Evolutionary conservation across 108 stramenopile genomes (phyloP).

Genomic region (Cyclotella choctawhatcheeana): DNA sequence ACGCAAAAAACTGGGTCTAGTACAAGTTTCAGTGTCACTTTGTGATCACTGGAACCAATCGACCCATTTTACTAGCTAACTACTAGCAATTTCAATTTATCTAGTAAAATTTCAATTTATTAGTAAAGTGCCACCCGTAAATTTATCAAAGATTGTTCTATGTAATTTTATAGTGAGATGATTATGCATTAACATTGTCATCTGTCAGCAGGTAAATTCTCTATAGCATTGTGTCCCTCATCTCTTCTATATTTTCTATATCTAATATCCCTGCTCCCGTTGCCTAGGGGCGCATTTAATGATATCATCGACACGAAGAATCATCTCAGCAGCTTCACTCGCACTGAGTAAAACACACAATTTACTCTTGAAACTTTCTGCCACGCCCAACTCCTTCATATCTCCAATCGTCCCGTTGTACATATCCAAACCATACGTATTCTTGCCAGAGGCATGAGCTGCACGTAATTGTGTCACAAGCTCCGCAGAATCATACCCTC

Average conservation of each 20-base stretch:
- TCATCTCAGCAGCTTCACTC: conserved; percentile 99
- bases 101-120: too few species aligned
- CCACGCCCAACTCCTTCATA: conserved; percentile 96
- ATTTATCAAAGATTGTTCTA: too few species aligned
- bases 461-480: conserved; percentile 95
- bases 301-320: conserved; percentile 98
- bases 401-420: conserved; percentile 91
- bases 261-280: conserved; percentile 58
- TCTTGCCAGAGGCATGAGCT: conserved; percentile 88
- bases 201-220: not conserved
- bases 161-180: not conserved
- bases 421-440: conserved; percentile 95
- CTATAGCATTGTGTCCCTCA: not conserved
- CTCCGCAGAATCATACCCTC: conserved; percentile 98
- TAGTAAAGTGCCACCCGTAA: too few species aligned
- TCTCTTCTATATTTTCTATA: not conserved
- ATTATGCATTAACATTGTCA: not conserved
- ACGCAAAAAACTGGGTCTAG: too few species aligned
- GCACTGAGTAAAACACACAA: conserved; percentile 96
- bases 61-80: too few species aligned
- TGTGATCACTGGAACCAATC: too few species aligned
- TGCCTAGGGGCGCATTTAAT: conserved; percentile 97
- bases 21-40: too few species aligned
- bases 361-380: conserved; percentile 96
- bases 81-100: too few species aligned